phyloP scores from a whole-genome alignment of 805 yeast species.

The Diddensiella santjacobensis region DNA sequence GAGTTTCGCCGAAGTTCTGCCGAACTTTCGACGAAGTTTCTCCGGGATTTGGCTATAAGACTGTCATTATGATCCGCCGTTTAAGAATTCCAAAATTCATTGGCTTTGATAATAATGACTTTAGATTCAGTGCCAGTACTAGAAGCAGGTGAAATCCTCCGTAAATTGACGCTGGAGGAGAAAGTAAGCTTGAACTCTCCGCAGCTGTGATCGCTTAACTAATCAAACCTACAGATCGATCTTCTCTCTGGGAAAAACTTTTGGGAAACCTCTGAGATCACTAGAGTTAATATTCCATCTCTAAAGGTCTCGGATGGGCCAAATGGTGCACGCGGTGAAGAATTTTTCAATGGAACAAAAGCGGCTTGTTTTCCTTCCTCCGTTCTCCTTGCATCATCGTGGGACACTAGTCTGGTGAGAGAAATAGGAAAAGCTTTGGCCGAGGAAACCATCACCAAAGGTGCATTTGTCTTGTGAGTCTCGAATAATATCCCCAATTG shows the following conservation, averaged over 20 bases:
- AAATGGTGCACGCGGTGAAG: slow-evolving; percentile 59
- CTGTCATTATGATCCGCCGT: no score
- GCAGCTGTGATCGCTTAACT: not conserved
- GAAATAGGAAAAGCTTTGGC: slow-evolving; percentile 52
- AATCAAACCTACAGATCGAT: not conserved
- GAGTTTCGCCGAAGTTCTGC: no score
- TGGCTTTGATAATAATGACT: not conserved
- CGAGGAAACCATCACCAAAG: slow-evolving; percentile 49
- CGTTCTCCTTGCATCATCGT: slow-evolving; percentile 55
- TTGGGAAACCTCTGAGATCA: slow-evolving; percentile 8
- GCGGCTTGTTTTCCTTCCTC: slow-evolving; percentile 60
- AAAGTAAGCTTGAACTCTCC: not conserved
- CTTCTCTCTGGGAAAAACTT: slow-evolving; percentile 5
- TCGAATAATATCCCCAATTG: no score
- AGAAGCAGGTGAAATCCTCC: not conserved
- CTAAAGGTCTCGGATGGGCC: slow-evolving; percentile 57
- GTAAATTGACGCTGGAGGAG: not conserved
- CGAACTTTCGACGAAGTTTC: no score
- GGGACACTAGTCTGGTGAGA: slow-evolving; percentile 46
- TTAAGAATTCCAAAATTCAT: no score
- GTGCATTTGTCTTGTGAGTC: slow-evolving; percentile 42
- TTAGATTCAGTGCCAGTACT: not conserved
- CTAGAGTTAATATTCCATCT: slow-evolving; percentile 38
- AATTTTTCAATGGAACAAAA: slow-evolving; percentile 48
- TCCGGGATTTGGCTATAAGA: no score